phyloP scores from a whole-genome alignment of 805 yeast species.

The Candida khao-thaluensis region DNA sequence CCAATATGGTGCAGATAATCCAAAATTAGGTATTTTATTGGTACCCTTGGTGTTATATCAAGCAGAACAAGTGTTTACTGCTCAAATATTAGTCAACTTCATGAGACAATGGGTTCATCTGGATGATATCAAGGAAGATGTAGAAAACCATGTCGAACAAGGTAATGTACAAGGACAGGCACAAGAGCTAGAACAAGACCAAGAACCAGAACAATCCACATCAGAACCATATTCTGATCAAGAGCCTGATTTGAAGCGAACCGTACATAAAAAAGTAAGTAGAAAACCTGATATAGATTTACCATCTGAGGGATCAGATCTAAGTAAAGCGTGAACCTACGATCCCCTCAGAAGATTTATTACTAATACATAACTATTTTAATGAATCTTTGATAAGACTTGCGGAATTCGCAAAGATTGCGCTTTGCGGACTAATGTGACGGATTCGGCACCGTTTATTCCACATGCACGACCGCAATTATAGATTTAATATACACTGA shows the following conservation, averaged over 20 bases:
- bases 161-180: background rate
- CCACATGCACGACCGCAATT: too few relatives aligned
- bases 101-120: slow-evolving; percentile 69
- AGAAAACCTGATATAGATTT: background rate
- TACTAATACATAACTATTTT: too few relatives aligned
- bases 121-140: slow-evolving; percentile 8
- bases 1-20: slow-evolving; percentile 66
- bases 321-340: too few relatives aligned
- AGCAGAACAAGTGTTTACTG: slow-evolving; percentile 82
- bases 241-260: background rate
- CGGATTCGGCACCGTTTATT: too few relatives aligned
- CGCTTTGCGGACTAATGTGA: too few relatives aligned
- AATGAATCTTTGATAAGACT: too few relatives aligned
- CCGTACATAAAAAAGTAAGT: background rate
- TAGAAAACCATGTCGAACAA: slow-evolving; percentile 3
- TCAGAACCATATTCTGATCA: background rate
- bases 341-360: too few relatives aligned
- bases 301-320: background rate
- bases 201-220: background rate
- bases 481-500: too few relatives aligned
- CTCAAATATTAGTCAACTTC: slow-evolving; percentile 64
- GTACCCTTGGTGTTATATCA: slow-evolving; percentile 86
- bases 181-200: background rate
- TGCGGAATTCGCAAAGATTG: too few relatives aligned
- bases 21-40: slow-evolving; percentile 65